These are phyloP conservation scores for Ceraceosorus bombacis DNA, from an alignment of 1,284 basidiomycete genomes.

Conservation along the genomic window DNA sequence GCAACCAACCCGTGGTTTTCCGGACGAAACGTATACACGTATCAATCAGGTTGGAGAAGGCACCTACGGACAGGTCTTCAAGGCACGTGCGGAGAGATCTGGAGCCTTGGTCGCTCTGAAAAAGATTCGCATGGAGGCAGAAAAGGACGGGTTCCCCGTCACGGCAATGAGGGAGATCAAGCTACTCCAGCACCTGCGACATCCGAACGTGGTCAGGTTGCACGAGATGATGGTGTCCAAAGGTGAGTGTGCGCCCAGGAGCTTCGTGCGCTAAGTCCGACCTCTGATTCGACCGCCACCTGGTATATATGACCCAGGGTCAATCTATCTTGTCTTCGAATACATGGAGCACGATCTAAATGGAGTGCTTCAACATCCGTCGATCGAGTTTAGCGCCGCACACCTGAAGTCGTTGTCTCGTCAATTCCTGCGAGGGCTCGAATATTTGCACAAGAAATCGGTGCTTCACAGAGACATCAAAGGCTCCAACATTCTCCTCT, in stretches of 20 bases:
- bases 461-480: slow-evolving; percentile 98
- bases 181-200: slow-evolving; percentile 79
- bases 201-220: slow-evolving; percentile 79
- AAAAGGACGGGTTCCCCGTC: slow-evolving; percentile 95
- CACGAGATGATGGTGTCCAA: slow-evolving; percentile 98
- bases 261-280: background rate
- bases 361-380: slow-evolving; percentile 82
- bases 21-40: slow-evolving; percentile 65
- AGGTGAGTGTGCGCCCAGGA: slow-evolving; percentile 55
- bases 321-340: slow-evolving; percentile 96
- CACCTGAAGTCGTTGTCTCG: slow-evolving; percentile 89
- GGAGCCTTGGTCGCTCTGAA: slow-evolving; percentile 81
- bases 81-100: slow-evolving; percentile 74
- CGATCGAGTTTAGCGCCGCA: slow-evolving; percentile 70
- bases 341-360: slow-evolving; percentile 99
- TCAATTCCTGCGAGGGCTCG: slow-evolving; percentile 87
- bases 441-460: slow-evolving; percentile 86
- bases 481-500: slow-evolving; percentile 94
- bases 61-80: slow-evolving; percentile 99
- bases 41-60: slow-evolving; percentile 94
- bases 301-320: no score
- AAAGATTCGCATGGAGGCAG: slow-evolving; percentile 94
- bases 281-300: slow-evolving; percentile 57
- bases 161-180: slow-evolving; percentile 99
- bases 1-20: background rate